Evolutionary conservation across 2,329 filamentous ascomycete species (phyloP), one percentile per base, ranked within the genome.

Genomic region (Cordyceps pruinosa): DNA sequence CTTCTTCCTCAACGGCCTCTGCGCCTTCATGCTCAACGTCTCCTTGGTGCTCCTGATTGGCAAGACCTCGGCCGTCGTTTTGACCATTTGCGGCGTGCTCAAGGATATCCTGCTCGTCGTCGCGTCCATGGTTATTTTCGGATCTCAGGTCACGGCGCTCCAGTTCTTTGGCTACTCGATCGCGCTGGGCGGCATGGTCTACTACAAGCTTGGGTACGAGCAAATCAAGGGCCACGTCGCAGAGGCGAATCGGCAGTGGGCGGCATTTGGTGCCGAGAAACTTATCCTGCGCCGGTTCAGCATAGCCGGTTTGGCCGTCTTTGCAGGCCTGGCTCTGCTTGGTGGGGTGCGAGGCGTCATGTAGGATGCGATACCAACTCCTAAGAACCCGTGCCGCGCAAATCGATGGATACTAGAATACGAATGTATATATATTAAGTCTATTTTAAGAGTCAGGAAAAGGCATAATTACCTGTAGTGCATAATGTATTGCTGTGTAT

Each of bases 1-100:
- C 25, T 85, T 94, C 66, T 77, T 92, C 68, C 73, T 85, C 58
- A 94, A 93, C 72, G 90, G 89, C 59, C 76, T 86, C 53, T 84
- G 89, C 66, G 89, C 89, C 23, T 93, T 94, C 74, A 73, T 88
- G 65, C 80, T 94, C 60, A 94, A 94, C 73, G 86, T 93, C 55
- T 91, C 89, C 2, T 89, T 93, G 41, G 89, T 94, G 44, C 90
- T 93, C 77, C 71, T 94, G 75, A 93, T 94, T 69, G 89, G 89
- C 77, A 92, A 89, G 78, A 93, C 89, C 17, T 93, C 89, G 1
- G 89, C 89, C 53, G 86, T 94, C 56, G 87, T 93, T 65, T 86
- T 94, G 67, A 94, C 90, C 32, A 86, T 94, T 47, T 93, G 88
- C 69, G 89, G 89, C 77, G 89, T 94, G 39, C 84, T 94, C 62